phyloP scores from a whole-genome alignment of 2,329 filamentous ascomycete genomes.

The Cadophora gregata region DNA sequence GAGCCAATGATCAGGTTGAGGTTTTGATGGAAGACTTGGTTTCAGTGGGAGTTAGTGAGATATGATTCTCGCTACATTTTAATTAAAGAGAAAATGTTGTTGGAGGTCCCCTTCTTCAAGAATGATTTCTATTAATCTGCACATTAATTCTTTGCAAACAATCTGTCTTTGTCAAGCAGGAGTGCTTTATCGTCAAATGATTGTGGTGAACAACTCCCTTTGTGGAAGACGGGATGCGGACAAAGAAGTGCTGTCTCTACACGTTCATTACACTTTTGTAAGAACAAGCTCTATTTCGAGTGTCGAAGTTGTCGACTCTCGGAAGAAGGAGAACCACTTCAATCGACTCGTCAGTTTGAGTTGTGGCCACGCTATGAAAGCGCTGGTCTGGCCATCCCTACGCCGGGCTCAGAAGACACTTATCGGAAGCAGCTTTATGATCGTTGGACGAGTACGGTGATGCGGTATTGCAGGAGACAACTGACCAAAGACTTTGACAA shows the following conservation, averaged over 20 bases:
- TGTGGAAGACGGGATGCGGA: constrained; percentile 31
- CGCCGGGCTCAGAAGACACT: not conserved
- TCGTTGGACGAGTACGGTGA: constrained; percentile 19
- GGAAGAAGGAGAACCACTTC: constrained; percentile 20
- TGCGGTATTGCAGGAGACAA: constrained; percentile 15
- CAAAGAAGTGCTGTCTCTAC: constrained; percentile 27
- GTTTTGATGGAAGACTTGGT: too few relatives aligned
- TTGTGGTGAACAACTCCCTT: too few relatives aligned
- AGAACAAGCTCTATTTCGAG: constrained; percentile 23
- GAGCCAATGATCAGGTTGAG: too few relatives aligned
- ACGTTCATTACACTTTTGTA: constrained; percentile 24
- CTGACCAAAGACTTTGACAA: constrained; percentile 27
- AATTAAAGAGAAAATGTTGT: too few relatives aligned
- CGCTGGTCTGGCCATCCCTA: not conserved
- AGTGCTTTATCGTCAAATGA: too few relatives aligned
- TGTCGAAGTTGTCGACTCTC: constrained; percentile 20
- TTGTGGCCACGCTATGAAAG: constrained; percentile 19
- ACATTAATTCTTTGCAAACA: too few relatives aligned
- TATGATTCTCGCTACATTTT: too few relatives aligned
- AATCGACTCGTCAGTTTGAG: constrained; percentile 5
- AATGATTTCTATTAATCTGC: too few relatives aligned
- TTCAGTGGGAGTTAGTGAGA: too few relatives aligned
- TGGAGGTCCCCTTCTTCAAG: too few relatives aligned
- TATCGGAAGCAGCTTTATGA: constrained; percentile 3
- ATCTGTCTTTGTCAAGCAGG: too few relatives aligned